A percentile compares a stretch with the other conserved stretches of the same genome.
Evolutionary conservation across 192 early-diverging fungal genomes (phyloP).

Genomic region (Glomus cerebriforme): DNA sequence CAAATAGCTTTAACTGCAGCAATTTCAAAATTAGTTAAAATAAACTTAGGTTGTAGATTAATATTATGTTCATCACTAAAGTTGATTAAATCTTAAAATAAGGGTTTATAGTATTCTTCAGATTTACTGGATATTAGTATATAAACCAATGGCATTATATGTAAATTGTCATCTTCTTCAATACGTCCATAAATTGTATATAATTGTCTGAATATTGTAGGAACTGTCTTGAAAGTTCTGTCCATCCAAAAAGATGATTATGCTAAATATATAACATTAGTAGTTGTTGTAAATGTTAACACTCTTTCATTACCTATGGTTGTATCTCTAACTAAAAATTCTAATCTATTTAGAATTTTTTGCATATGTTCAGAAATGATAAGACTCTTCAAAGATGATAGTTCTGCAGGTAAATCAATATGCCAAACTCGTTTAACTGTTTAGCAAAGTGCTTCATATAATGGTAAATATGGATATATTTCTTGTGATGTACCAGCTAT

Average conservation of each 20-base stretch:
- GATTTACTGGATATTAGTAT: no score
- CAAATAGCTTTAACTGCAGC: no score
- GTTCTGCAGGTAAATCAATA: neutral
- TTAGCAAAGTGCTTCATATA: neutral
- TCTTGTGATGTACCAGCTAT: neutral
- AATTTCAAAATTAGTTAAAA: no score
- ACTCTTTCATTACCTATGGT: neutral
- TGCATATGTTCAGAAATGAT: neutral
- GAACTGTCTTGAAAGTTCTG: slow-evolving; percentile 2
- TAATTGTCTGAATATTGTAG: slow-evolving; percentile 1
- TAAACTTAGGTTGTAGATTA: no score
- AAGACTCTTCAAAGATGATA: neutral
- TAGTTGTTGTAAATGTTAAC: neutral
- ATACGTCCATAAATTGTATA: slow-evolving; percentile 6
- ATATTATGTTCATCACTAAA: no score
- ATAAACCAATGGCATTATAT: no score
- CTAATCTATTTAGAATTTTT: slow-evolving; percentile 3
- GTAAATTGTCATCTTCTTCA: neutral
- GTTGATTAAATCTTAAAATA: no score
- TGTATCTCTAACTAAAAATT: slow-evolving; percentile 1
- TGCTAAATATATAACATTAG: neutral
- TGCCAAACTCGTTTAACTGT: neutral
- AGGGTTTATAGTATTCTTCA: no score
- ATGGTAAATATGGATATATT: slow-evolving; percentile 14
- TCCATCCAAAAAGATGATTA: slow-evolving; percentile 9